These are phyloP conservation scores for Pluteus cervinus DNA, from an alignment of 768 basidiomycete genomes.

Conservation along the genomic window DNA sequence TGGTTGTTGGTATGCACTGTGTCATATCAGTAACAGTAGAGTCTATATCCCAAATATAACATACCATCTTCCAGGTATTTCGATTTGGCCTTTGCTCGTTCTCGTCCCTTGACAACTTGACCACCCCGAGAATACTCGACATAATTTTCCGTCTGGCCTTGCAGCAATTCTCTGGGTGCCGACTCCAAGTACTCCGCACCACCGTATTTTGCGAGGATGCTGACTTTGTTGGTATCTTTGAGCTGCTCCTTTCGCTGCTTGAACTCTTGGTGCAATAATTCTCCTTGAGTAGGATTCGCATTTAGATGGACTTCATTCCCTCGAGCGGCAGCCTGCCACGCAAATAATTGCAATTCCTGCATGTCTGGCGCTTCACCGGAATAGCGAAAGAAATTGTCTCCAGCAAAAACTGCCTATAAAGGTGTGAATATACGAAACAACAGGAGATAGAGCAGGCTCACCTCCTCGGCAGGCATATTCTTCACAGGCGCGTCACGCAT, in stretches of 20 bases:
- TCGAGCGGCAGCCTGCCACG: slow-evolving; percentile 90
- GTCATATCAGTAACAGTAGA: slow-evolving; percentile 8
- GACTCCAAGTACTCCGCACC: slow-evolving; percentile 88
- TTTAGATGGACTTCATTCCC: slow-evolving; percentile 96
- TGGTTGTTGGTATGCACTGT: slow-evolving; percentile 95
- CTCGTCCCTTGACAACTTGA: slow-evolving; percentile 85
- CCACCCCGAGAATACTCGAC: slow-evolving; percentile 95
- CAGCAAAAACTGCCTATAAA: slow-evolving; percentile 78
- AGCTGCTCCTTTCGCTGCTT: slow-evolving; percentile 88
- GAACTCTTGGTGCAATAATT: slow-evolving; percentile 88
- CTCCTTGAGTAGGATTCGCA: slow-evolving; percentile 94
- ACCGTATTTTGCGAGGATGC: slow-evolving; percentile 90
- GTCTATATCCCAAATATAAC: slow-evolving; percentile 19
- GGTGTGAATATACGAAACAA: slow-evolving; percentile 3
- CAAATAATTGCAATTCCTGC: slow-evolving; percentile 90
- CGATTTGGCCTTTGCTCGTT: slow-evolving; percentile 78
- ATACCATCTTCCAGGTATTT: slow-evolving; percentile 97
- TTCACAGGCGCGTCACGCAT: slow-evolving; percentile 95
- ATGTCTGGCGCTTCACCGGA: slow-evolving; percentile 93
- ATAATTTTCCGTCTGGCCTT: slow-evolving; percentile 95
- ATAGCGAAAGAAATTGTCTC: slow-evolving; percentile 91
- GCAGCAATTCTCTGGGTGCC: slow-evolving; percentile 87
- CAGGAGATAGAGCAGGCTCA: slow-evolving; percentile 29
- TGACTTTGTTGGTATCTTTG: slow-evolving; percentile 82
- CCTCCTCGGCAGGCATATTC: slow-evolving; percentile 80